Evolutionary conservation across 352 stramenopile species (phyloP).

Genomic region (Globisporangium solare): DNA sequence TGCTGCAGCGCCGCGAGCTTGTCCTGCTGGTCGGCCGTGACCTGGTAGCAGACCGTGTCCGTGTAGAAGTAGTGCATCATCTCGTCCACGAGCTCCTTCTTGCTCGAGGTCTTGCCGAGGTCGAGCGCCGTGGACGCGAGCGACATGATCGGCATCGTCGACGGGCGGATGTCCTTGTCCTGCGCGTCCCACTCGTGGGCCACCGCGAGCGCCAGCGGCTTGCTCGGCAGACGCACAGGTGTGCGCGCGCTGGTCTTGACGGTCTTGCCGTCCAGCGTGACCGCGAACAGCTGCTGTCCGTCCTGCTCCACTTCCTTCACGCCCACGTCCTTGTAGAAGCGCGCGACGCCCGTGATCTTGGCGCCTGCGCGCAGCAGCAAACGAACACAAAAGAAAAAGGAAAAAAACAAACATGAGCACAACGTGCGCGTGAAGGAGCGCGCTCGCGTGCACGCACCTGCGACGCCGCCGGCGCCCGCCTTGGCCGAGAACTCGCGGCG

Average conservation of each 20-base stretch:
- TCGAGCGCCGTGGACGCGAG: constrained; percentile 79
- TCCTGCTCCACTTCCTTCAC: constrained; percentile 51
- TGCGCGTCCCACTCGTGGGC: constrained; percentile 86
- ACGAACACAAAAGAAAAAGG: too few relatives aligned
- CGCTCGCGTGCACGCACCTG: constrained; percentile 14
- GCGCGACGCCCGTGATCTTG: constrained; percentile 72
- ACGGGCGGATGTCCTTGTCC: constrained; percentile 59
- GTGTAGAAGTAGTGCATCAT: constrained; percentile 86
- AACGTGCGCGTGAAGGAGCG: too few relatives aligned
- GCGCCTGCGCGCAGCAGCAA: constrained; percentile 29
- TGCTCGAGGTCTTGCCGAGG: constrained; percentile 49
- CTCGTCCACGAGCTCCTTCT: constrained; percentile 57
- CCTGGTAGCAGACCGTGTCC: constrained; percentile 87
- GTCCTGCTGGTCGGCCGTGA: constrained; percentile 75
- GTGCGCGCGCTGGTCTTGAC: constrained; percentile 70
- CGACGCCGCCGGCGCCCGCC: constrained; percentile 33
- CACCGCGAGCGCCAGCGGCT: constrained; percentile 64
- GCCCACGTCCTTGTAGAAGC: constrained; percentile 82
- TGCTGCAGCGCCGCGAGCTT: constrained; percentile 76
- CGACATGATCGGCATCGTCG: constrained; percentile 87
- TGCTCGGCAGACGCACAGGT: constrained; percentile 54
- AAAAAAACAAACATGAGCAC: neutral
- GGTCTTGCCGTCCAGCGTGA: constrained; percentile 80
- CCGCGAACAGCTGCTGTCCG: constrained; percentile 33
- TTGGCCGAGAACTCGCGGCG: constrained; percentile 45